Conservation (phyloP, 1,139 yeast genomes). For the Yamadazyma diddensiae region DNA sequence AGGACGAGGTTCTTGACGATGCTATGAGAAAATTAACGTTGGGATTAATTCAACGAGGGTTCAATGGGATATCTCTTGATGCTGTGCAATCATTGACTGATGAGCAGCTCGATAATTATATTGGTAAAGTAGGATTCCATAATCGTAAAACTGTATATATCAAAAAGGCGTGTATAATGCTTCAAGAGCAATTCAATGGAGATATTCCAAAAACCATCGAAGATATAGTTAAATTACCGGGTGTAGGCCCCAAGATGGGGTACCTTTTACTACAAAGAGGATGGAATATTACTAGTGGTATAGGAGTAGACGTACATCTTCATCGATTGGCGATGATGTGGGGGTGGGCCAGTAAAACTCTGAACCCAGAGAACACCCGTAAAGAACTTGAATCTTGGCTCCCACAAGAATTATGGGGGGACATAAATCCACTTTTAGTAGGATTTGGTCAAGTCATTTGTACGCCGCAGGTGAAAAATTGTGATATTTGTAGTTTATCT, state of each 20-base stretch:
- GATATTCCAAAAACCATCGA: slow-evolving; percentile 72
- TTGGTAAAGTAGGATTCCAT: slow-evolving; percentile 87
- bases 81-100: slow-evolving; percentile 48
- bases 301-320: slow-evolving; percentile 93
- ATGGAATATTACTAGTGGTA: slow-evolving; percentile 73
- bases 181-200: slow-evolving; percentile 49
- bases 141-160: slow-evolving; percentile 72
- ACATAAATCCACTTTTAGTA: slow-evolving; percentile 80
- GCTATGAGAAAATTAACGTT: slow-evolving; percentile 68
- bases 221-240: slow-evolving; percentile 71
- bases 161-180: slow-evolving; percentile 55
- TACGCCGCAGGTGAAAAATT: slow-evolving; percentile 65
- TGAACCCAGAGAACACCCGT: slow-evolving; percentile 76
- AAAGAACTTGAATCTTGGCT: slow-evolving; percentile 69
- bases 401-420: slow-evolving; percentile 72
- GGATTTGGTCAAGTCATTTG: slow-evolving; percentile 94
- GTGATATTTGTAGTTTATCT: slow-evolving; percentile 70
- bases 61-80: slow-evolving; percentile 29
- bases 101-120: slow-evolving; percentile 56
- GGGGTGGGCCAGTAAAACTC: slow-evolving; percentile 64
- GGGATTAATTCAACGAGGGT: slow-evolving; percentile 28
- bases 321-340: slow-evolving; percentile 80
- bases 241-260: slow-evolving; percentile 98
- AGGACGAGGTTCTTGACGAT: slow-evolving; percentile 76
- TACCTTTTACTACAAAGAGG: slow-evolving; percentile 76